Percentiles rank a stretch among this genome's conserved stretches.
These are phyloP conservation scores for Circinella minor DNA, from an alignment of 371 early-diverging fungal species.

Conservation along the genomic window DNA sequence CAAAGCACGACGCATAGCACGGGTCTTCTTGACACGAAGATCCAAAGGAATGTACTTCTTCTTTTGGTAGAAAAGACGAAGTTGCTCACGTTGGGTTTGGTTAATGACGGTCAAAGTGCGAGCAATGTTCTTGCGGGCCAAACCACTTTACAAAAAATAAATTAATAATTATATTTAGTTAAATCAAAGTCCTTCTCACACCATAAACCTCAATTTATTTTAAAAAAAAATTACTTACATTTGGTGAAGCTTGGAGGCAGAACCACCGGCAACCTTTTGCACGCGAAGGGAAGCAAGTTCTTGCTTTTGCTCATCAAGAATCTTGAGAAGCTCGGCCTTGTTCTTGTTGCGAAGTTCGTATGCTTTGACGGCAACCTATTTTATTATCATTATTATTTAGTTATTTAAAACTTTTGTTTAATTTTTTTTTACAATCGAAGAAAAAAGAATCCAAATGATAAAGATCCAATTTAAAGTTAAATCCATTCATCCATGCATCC, in stretches of 20 bases:
- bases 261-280: conserved; percentile 85
- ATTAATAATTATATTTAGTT: neutral
- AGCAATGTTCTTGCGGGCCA: conserved; percentile 91
- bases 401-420: too few species aligned
- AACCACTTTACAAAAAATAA: conserved; percentile 44
- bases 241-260: conserved; percentile 78
- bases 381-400: neutral
- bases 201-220: too few species aligned
- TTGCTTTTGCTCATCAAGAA: conserved; percentile 90
- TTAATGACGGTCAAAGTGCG: conserved; percentile 92
- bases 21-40: conserved; percentile 95
- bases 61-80: conserved; percentile 82
- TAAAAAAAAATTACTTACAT: conserved; percentile 59
- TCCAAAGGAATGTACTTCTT: conserved; percentile 94
- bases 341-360: conserved; percentile 89
- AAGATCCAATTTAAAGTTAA: too few species aligned
- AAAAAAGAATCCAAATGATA: too few species aligned
- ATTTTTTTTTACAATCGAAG: too few species aligned
- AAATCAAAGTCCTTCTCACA: too few species aligned
- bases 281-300: conserved; percentile 91
- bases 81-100: conserved; percentile 85
- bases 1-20: conserved; percentile 94
- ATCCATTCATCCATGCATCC: too few species aligned
- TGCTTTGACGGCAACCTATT: conserved; percentile 84
- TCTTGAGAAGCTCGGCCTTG: conserved; percentile 88